phyloP scores from a whole-genome alignment of 176 grass and related monocot genomes.

The Phragmites australis region DNA sequence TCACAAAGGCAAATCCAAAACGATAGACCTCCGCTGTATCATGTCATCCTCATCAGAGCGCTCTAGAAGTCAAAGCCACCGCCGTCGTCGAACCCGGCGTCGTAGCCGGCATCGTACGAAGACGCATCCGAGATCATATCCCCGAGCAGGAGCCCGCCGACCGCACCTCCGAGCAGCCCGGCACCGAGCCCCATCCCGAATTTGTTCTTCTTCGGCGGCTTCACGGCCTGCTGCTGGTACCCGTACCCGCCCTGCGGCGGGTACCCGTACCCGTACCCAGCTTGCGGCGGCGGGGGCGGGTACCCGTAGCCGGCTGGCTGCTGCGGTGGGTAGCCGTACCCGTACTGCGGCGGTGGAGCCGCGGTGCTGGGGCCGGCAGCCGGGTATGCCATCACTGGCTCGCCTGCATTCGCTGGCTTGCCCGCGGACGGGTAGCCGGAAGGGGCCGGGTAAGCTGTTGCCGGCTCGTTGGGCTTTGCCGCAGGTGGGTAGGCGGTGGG shows the following conservation, averaged over 20 bases:
- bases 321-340: constrained; percentile 49
- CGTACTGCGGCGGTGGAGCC: constrained; percentile 51
- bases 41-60: background rate
- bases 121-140: constrained; percentile 52
- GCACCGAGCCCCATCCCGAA: constrained; percentile 66
- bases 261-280: constrained; percentile 47
- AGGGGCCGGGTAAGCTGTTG: constrained; percentile 18
- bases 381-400: constrained; percentile 63
- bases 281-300: constrained; percentile 48
- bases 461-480: constrained; percentile 13
- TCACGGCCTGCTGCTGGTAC: constrained; percentile 50
- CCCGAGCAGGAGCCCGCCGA: constrained; percentile 71
- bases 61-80: constrained; percentile 74
- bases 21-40: background rate
- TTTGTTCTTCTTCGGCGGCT: constrained; percentile 59
- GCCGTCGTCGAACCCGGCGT: constrained; percentile 60
- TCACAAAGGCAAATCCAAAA: background rate
- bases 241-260: constrained; percentile 48
- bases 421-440: constrained; percentile 43
- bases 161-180: constrained; percentile 64
- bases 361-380: constrained; percentile 36
- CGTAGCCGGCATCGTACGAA: constrained; percentile 51
- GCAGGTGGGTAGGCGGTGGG: constrained; percentile 21
- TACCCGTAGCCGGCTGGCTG: constrained; percentile 53
- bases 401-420: constrained; percentile 39